Conservation (phyloP, 805 yeast species). For the Zygotorulaspora chibaensis region DNA sequence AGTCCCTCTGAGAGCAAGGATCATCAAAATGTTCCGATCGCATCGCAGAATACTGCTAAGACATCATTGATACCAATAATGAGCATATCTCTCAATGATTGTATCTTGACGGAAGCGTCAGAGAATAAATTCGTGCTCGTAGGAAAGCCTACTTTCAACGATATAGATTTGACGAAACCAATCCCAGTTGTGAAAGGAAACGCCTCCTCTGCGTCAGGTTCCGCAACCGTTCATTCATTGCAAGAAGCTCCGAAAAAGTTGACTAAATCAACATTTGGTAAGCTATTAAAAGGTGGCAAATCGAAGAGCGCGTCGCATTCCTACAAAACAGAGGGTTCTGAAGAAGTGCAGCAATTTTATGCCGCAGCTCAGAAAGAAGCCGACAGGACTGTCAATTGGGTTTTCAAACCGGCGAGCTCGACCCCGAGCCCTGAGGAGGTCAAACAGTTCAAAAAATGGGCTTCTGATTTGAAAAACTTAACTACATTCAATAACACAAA, state of each 20-base stretch:
- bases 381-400: slow-evolving; percentile 24
- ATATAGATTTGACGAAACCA: slow-evolving; percentile 16
- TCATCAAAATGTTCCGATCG: slow-evolving; percentile 8
- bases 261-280: slow-evolving; percentile 21
- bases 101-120: slow-evolving; percentile 31
- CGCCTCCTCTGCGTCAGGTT: slow-evolving; percentile 14
- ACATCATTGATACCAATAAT: slow-evolving; percentile 46
- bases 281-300: slow-evolving; percentile 21
- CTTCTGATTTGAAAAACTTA: slow-evolving; percentile 50
- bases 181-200: slow-evolving; percentile 28
- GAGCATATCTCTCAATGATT: slow-evolving; percentile 40
- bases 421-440: slow-evolving; percentile 41
- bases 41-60: slow-evolving; percentile 27
- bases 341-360: slow-evolving; percentile 11
- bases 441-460: slow-evolving; percentile 50
- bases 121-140: slow-evolving; percentile 40
- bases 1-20: slow-evolving; percentile 36
- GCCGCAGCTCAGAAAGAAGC: slow-evolving; percentile 15
- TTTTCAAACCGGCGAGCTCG: slow-evolving; percentile 25
- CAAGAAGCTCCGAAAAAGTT: slow-evolving; percentile 18
- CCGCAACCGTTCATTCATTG: slow-evolving; percentile 5
- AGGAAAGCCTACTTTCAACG: slow-evolving; percentile 32
- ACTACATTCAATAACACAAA: slow-evolving; percentile 44
- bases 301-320: slow-evolving; percentile 4
- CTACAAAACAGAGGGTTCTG: slow-evolving; percentile 6